Base-by-base conservation (phyloP, 2,329 filamentous ascomycete genomes). In the Alternaria sp. region DNA sequence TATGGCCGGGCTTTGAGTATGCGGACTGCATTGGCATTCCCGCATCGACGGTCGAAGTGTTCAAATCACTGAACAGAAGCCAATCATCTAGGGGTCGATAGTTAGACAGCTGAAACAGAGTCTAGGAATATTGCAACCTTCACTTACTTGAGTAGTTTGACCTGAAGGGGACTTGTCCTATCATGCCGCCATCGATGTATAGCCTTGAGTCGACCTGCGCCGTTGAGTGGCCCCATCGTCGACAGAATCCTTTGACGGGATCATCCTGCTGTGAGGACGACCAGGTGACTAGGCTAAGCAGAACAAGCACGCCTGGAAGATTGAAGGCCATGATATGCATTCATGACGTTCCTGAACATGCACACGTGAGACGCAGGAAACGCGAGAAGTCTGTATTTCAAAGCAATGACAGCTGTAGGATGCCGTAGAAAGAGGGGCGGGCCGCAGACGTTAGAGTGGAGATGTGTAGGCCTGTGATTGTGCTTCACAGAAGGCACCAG, bases 21-120 rank as follows among this genome's bases (percentile, higher is more conserved):
- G 84, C 83, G 60, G 87, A 82, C 28, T 89, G 82, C 45, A 82
- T 80, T 4, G 88, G 88, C 82, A 84, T 82, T 4, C 75, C 76
- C 47, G 79, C 69, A 18, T 80, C 71, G 54, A 67, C 59, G 14
- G 68, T 73, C 26, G 79, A 81, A 8, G 79, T 75, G 47, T 83
- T 82, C 26, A 90, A 83, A 69, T 89, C 86, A 72, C 87, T 86
- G 70, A 86, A 89, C 14, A 87, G 78, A 14, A 90, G 81, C 71
- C 82, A 85, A 60, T 82, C 81, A 73, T 88, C 86, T 87, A 60
- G 7, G 41, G 5, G 51, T 41, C 33, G 28, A 28, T 28, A 10
- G 60, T 75, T 60, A 74, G 70, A 43, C 41, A 28, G 43, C 25
- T 33, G 14, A 18, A 23, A 26, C n/a, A 20, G 18, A 33, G 14